phyloP scores from a whole-genome alignment of 106 monocot species.

The Dendrobium huoshanense region DNA sequence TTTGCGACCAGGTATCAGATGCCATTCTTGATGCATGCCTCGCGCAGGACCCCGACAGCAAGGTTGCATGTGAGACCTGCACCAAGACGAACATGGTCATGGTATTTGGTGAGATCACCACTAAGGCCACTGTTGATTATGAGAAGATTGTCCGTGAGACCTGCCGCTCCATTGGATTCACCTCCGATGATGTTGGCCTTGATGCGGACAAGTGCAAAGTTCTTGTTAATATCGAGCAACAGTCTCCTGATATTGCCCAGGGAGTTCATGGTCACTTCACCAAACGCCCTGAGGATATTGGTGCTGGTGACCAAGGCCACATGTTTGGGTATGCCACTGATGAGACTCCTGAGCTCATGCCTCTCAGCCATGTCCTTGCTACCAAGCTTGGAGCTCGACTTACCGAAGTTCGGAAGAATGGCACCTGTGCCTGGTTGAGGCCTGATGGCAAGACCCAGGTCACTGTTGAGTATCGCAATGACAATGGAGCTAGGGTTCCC shows the following conservation, averaged over 20 bases:
- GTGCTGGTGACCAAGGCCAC: constrained; percentile 29
- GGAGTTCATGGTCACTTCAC: constrained; percentile 29
- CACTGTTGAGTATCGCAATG: constrained; percentile 22
- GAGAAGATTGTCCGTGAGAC: constrained; percentile 27
- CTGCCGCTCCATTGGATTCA: constrained; percentile 17
- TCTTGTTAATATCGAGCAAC: constrained; percentile 21
- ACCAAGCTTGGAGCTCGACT: constrained; percentile 18
- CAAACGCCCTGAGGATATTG: constrained; percentile 24
- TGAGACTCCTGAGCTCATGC: constrained; percentile 22
- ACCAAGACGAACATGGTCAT: constrained; percentile 27
- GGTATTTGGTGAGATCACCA: constrained; percentile 28
- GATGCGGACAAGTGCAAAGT: constrained; percentile 26
- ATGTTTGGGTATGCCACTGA: constrained; percentile 29
- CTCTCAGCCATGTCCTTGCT: constrained; percentile 23
- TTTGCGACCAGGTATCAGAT: constrained; percentile 25
- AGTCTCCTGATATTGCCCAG: constrained; percentile 22
- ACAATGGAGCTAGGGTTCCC: constrained; percentile 18
- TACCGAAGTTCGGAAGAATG: constrained; percentile 22
- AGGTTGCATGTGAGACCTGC: constrained; percentile 27
- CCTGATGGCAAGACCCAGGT: constrained; percentile 27
- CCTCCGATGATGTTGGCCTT: constrained; percentile 18
- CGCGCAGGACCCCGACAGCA: constrained; percentile 24
- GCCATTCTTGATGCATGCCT: constrained; percentile 24
- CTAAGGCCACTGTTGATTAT: constrained; percentile 15
- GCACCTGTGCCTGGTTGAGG: constrained; percentile 23